phyloP scores from a whole-genome alignment of 495 filamentous ascomycete genomes.

The Copromyces sp. region DNA sequence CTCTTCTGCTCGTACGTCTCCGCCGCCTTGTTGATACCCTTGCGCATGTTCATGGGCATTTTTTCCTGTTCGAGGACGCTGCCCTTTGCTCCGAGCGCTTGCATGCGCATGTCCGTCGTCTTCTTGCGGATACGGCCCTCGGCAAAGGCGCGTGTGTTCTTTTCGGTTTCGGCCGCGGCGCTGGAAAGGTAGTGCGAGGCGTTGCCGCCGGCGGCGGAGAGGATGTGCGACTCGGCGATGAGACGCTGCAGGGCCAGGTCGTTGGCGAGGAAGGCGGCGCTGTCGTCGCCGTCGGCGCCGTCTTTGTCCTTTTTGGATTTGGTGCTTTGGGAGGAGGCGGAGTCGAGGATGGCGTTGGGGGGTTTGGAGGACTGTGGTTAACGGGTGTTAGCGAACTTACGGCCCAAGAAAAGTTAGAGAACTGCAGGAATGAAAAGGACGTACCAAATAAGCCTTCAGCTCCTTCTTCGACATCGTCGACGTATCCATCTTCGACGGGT shows the following conservation, averaged over 20 bases:
- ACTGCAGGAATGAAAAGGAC: neutral
- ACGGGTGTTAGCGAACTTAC: constrained; percentile 29
- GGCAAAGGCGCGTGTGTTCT: constrained; percentile 22
- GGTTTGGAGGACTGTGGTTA: constrained; percentile 31
- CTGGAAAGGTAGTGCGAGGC: constrained; percentile 28
- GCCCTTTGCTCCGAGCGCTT: constrained; percentile 65
- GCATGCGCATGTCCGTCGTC: constrained; percentile 72
- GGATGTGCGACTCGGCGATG: constrained; percentile 83
- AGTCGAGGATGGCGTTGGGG: constrained; percentile 21
- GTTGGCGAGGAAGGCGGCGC: constrained; percentile 61
- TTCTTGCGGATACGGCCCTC: constrained; percentile 46
- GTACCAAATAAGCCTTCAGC: constrained; percentile 69
- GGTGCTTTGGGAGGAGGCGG: constrained; percentile 13
- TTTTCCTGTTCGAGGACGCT: constrained; percentile 65
- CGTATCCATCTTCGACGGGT: constrained; percentile 15
- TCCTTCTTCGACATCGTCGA: constrained; percentile 53
- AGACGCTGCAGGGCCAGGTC: constrained; percentile 86
- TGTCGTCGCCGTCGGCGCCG: constrained; percentile 37
- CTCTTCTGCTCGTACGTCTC: constrained; percentile 56
- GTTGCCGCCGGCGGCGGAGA: constrained; percentile 55
- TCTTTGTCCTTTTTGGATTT: constrained; percentile 24
- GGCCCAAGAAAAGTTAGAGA: neutral
- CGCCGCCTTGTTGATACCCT: constrained; percentile 63
- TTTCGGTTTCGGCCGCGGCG: constrained; percentile 8
- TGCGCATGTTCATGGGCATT: constrained; percentile 74